Percentiles rank a stretch among this genome's conserved stretches.
These are phyloP conservation scores for Saccharomycopsis sp. DNA, from an alignment of 805 yeast genomes.

Conservation along the genomic window DNA sequence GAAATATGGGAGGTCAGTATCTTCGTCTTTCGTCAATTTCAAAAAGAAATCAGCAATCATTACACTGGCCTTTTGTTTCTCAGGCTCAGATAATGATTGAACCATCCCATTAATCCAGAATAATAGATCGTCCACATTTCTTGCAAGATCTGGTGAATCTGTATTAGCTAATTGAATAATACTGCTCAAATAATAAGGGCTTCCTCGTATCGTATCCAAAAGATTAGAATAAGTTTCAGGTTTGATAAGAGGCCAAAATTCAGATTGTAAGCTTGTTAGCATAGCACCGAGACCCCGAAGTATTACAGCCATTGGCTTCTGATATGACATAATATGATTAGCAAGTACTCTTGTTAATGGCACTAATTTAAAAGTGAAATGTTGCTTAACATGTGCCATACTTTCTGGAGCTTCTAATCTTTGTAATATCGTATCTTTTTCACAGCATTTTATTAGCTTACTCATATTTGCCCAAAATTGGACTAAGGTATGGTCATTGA, in stretches of 20 bases:
- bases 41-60: conserved; percentile 44
- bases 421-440: conserved; percentile 30
- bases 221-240: conserved; percentile 51
- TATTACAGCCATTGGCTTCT: conserved; percentile 42
- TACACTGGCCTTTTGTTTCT: conserved; percentile 46
- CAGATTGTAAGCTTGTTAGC: conserved; percentile 34
- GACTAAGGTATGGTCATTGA: conserved; percentile 35
- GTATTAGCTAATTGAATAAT: conserved; percentile 28
- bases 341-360: conserved; percentile 36
- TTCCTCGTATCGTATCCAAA: conserved; percentile 53
- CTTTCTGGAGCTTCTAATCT: conserved; percentile 26
- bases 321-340: conserved; percentile 45
- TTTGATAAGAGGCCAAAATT: conserved; percentile 49
- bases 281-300: conserved; percentile 45
- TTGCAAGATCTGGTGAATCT: conserved; percentile 26
- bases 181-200: conserved; percentile 38
- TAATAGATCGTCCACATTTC: conserved; percentile 37
- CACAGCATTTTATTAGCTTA: conserved; percentile 32
- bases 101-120: conserved; percentile 49
- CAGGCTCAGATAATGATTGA: conserved; percentile 43
- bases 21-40: conserved; percentile 23
- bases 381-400: conserved; percentile 22
- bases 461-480: conserved; percentile 42
- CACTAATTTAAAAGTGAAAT: conserved; percentile 29
- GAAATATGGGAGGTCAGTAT: conserved; percentile 1